Percentiles rank a stretch among this genome's conserved stretches.
phyloP scores from a whole-genome alignment of 495 filamentous ascomycete species.

The Hypomontagnella submonticulosa region DNA sequence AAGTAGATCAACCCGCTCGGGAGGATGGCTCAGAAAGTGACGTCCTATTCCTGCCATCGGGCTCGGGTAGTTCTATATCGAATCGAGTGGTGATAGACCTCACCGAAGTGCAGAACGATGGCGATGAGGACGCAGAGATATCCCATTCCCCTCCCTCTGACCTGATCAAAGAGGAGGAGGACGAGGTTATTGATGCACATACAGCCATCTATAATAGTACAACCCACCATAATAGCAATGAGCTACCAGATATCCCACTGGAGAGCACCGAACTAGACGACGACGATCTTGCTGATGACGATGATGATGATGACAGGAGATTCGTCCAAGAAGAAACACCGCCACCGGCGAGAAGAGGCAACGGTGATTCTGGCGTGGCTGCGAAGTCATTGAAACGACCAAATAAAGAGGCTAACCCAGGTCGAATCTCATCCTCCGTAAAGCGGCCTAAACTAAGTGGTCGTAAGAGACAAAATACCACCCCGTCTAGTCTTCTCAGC shows the following conservation, averaged over 20 bases:
- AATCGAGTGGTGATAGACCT: constrained; percentile 6
- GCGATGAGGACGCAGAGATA: background rate
- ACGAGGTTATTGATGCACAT: background rate
- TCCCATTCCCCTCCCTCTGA: background rate
- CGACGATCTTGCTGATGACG: too few species aligned
- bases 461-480: too few species aligned
- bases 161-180: constrained; percentile 3
- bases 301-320: too few species aligned
- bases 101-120: background rate
- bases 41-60: background rate
- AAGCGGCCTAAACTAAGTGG: too few species aligned
- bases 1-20: background rate
- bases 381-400: constrained; percentile 13
- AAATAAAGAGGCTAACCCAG: background rate
- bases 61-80: background rate
- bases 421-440: too few species aligned
- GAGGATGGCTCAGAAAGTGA: background rate
- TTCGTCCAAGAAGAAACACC: constrained; percentile 13
- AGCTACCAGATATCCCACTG: too few species aligned
- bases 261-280: too few species aligned
- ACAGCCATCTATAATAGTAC: too few species aligned
- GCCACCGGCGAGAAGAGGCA: constrained; percentile 18
- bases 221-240: too few species aligned
- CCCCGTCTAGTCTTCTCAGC: too few species aligned
- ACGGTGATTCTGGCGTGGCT: too few species aligned